phyloP scores from a whole-genome alignment of 2,329 filamentous ascomycete genomes.

The Verticillium longisporum region DNA sequence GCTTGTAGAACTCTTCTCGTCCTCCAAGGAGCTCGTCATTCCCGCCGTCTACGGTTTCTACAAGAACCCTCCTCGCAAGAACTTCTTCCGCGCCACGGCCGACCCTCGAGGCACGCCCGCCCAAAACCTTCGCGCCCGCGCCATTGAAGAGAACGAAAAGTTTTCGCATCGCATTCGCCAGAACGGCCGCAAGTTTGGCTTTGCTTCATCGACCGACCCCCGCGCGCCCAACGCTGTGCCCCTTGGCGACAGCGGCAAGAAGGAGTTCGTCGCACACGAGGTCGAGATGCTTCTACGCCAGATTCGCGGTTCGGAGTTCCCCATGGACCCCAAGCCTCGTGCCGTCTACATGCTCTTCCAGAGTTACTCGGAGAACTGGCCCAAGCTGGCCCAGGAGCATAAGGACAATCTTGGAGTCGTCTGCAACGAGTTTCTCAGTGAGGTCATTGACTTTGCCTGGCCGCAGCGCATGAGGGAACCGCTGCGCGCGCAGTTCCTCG shows the following conservation, averaged over 20 bases:
- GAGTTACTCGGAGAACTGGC: conserved; percentile 46
- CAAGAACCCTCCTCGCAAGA: conserved; percentile 46
- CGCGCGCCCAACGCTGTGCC: conserved; percentile 8
- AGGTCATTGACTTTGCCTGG: conserved; percentile 44
- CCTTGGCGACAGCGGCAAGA: conserved; percentile 28
- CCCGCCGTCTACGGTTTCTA: conserved; percentile 48
- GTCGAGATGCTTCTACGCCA: conserved; percentile 42
- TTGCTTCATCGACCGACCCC: conserved; percentile 19
- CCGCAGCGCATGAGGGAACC: conserved; percentile 44
- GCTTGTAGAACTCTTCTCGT: conserved; percentile 45
- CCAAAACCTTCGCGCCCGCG: conserved; percentile 43
- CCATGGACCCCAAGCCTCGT: conserved; percentile 44
- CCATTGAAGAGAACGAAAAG: conserved; percentile 43
- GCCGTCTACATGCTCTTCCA: conserved; percentile 49
- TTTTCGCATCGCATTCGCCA: conserved; percentile 41
- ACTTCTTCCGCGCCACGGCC: conserved; percentile 42
- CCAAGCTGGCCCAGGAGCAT: conserved; percentile 43
- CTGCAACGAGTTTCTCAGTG: conserved; percentile 45
- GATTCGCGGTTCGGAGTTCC: conserved; percentile 45
- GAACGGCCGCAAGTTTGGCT: conserved; percentile 41
- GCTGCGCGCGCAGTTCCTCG: conserved; percentile 40
- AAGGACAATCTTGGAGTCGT: conserved; percentile 48
- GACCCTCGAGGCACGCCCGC: conserved; percentile 42
- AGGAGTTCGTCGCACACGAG: conserved; percentile 38
- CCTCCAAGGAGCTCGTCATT: conserved; percentile 46